These are phyloP conservation scores for Nicotiana undulata DNA, from an alignment of 257 asterid species.

Conservation along the genomic window DNA sequence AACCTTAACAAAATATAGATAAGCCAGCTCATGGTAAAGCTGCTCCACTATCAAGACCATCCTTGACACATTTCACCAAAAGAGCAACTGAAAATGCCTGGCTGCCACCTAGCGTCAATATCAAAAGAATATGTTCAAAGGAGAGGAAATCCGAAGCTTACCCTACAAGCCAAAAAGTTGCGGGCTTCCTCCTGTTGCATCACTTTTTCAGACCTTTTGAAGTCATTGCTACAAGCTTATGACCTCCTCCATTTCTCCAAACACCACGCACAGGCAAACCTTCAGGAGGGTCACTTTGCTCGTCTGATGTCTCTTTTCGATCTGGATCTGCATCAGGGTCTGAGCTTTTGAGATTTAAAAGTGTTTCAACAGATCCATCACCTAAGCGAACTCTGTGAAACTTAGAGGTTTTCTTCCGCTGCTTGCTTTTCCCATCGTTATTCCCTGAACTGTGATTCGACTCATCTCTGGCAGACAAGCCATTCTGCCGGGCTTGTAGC, in stretches of 20 bases:
- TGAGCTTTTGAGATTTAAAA: conserved; percentile 36
- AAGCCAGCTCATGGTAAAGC: not conserved
- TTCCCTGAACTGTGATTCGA: conserved; percentile 28
- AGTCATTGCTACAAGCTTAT: conserved; percentile 46
- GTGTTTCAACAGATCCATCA: conserved; percentile 57
- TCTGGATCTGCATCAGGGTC: conserved; percentile 42
- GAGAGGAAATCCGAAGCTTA: not conserved
- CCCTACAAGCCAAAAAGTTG: not conserved
- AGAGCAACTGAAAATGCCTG: not conserved
- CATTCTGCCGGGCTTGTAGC: conserved; percentile 23
- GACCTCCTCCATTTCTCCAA: conserved; percentile 92
- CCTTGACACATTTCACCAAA: not conserved
- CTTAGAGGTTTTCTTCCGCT: conserved; percentile 74
- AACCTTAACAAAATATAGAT: not conserved
- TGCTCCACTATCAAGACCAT: not conserved
- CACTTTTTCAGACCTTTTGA: conserved; percentile 37
- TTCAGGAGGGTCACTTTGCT: conserved; percentile 22
- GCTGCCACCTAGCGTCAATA: not conserved
- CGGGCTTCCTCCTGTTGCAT: not conserved
- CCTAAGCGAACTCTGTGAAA: conserved; percentile 80
- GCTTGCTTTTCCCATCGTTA: conserved; percentile 57
- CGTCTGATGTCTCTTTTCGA: conserved; percentile 20
- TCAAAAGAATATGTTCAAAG: not conserved
- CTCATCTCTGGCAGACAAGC: conserved; percentile 26
- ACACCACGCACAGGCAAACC: conserved; percentile 63